Conservation (phyloP, 768 basidiomycete species). For the Termitomyces sp. region DNA sequence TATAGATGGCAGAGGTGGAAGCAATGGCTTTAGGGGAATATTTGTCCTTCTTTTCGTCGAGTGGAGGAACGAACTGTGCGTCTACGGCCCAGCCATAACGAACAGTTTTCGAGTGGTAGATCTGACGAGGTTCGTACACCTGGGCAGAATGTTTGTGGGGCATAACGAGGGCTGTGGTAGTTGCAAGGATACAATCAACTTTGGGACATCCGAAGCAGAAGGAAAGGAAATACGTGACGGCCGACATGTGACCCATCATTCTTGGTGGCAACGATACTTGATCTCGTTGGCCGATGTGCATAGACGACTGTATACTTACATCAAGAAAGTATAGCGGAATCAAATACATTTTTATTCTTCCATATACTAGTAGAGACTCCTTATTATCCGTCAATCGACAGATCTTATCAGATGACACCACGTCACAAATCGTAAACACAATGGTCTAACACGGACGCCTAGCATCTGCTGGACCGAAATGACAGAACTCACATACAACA, state of each 20-base stretch:
- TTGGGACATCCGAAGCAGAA: conserved; percentile 8
- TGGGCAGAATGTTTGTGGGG: conserved; percentile 16
- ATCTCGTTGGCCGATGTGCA: too few relatives aligned
- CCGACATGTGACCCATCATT: conserved; percentile 10
- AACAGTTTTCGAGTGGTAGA: conserved; percentile 14
- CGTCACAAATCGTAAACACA: not conserved
- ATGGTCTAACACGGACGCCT: too few relatives aligned
- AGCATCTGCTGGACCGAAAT: not conserved
- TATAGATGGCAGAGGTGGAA: conserved; percentile 16
- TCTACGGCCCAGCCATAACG: conserved; percentile 24
- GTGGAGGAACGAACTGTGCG: conserved; percentile 23
- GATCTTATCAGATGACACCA: not conserved
- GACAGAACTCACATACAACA: not conserved
- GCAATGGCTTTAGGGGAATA: conserved; percentile 21
- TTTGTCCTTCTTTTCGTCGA: conserved; percentile 25
- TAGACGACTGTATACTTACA: not conserved
- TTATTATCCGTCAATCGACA: not conserved
- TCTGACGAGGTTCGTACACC: conserved; percentile 19
- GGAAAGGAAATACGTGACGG: conserved; percentile 1
- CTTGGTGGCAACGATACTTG: not conserved
- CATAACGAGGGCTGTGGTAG: conserved; percentile 15
- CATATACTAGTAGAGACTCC: not conserved
- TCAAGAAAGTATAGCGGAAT: too few relatives aligned
- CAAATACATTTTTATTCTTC: not conserved
- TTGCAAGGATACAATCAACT: conserved; percentile 5